These are phyloP conservation scores for Solanum neorickii DNA, from an alignment of 257 asterid genomes.

Conservation along the genomic window DNA sequence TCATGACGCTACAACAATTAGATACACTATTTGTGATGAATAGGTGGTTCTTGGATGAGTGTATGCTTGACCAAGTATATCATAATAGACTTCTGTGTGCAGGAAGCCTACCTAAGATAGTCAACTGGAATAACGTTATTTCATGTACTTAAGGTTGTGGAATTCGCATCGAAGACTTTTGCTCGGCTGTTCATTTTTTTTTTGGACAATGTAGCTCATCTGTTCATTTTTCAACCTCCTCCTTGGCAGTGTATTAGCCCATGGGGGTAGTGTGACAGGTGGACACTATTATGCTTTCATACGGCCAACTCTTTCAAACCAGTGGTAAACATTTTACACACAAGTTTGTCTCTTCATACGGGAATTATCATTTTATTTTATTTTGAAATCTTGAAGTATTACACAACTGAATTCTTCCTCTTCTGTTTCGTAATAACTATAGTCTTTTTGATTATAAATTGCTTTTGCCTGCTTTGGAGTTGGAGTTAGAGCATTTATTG, in stretches of 20 bases:
- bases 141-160: background rate
- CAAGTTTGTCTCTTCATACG: background rate
- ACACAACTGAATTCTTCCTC: background rate
- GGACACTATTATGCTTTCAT: constrained; percentile 97
- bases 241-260: constrained; percentile 81
- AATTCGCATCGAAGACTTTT: background rate
- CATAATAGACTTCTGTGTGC: background rate
- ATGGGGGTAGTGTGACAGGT: constrained; percentile 92
- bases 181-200: background rate
- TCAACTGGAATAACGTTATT: background rate
- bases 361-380: background rate
- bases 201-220: background rate
- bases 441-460: background rate
- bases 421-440: background rate
- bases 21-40: background rate
- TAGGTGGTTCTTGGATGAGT: background rate
- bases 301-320: constrained; percentile 86
- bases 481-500: background rate
- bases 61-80: background rate
- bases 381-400: background rate
- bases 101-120: background rate
- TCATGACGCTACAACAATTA: background rate
- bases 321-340: constrained; percentile 27
- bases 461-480: background rate
- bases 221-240: background rate